phyloP scores from a whole-genome alignment of 1,284 basidiomycete genomes.

The Sanghuangporus weigelae region DNA sequence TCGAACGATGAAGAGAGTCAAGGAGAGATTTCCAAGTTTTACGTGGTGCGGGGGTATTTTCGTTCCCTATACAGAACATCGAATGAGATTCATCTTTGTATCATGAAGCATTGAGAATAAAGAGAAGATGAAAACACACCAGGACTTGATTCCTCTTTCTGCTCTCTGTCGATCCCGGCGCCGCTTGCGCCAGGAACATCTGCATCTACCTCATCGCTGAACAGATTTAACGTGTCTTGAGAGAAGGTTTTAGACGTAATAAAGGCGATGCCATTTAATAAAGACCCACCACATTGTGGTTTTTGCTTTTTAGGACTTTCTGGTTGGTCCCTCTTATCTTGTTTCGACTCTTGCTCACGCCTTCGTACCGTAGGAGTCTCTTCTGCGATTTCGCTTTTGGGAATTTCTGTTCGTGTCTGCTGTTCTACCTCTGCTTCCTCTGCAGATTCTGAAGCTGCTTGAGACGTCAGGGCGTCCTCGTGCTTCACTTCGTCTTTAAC shows the following conservation, averaged over 20 bases:
- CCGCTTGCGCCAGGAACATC: not conserved
- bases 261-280: not conserved
- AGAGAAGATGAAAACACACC: not conserved
- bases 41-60: not conserved
- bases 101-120: not conserved
- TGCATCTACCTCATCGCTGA: conserved; percentile 6
- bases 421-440: conserved; percentile 16
- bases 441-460: conserved; percentile 5
- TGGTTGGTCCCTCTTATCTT: not conserved
- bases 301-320: not conserved
- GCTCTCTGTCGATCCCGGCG: no score
- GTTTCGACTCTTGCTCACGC: not conserved
- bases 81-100: not conserved
- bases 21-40: not conserved
- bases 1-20: not conserved
- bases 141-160: no score
- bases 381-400: not conserved
- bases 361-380: not conserved
- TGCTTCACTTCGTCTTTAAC: not conserved
- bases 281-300: conserved; percentile 3
- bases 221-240: conserved; percentile 10
- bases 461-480: not conserved
- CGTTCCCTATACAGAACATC: not conserved
- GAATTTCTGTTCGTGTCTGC: conserved; percentile 4
- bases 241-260: not conserved